Conservation (phyloP, 73 alveolate genomes). For the Paramecium biaurelia region DNA sequence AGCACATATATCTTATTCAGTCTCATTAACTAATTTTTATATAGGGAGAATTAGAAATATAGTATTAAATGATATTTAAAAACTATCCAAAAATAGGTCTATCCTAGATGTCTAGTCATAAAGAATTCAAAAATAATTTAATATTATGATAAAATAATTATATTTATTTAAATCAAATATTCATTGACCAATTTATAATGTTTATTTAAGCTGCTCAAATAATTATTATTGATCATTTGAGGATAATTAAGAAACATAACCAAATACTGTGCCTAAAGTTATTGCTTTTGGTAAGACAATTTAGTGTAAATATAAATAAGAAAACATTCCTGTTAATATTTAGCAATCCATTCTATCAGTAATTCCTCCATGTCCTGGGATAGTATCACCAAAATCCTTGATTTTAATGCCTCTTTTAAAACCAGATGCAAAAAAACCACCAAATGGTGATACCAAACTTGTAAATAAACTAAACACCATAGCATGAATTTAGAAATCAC, state of each 20-base stretch:
- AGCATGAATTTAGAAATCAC: conserved; percentile 75
- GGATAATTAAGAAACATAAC: neutral
- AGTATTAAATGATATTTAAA: no score
- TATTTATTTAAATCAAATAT: neutral
- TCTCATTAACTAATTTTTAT: no score
- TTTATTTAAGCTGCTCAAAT: neutral
- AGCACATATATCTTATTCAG: no score
- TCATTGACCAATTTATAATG: neutral
- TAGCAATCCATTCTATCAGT: conserved; percentile 99
- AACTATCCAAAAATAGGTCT: no score
- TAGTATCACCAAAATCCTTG: conserved; percentile 97
- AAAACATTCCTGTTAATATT: conserved; percentile 73
- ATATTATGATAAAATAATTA: no score
- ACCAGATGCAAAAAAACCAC: conserved; percentile 99
- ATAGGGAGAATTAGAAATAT: no score
- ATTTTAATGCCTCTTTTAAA: conserved; percentile 95
- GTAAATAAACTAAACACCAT: conserved; percentile 89
- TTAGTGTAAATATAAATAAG: conserved; percentile 10
- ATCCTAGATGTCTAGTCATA: no score
- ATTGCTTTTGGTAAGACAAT: conserved; percentile 6
- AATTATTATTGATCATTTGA: neutral
- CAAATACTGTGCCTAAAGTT: neutral
- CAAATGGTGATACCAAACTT: conserved; percentile 94
- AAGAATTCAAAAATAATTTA: no score
- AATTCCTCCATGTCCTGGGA: conserved; percentile 99